Evolutionary conservation across 331 rosid genomes (phyloP), one percentile per base, ranked within the genome.

Genomic region (Phaseolus coccineus): DNA sequence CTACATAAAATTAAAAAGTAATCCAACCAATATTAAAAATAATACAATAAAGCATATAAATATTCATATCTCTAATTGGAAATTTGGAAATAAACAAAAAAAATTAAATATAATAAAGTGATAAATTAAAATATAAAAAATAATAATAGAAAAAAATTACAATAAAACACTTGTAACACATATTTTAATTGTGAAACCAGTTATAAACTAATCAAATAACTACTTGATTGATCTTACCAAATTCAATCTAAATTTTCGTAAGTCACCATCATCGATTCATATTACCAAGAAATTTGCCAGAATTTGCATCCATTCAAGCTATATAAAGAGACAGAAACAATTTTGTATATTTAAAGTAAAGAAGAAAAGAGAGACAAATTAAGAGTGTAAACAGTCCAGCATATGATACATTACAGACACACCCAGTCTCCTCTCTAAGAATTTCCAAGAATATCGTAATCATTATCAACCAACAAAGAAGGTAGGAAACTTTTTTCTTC

Each of bases 401-500:
- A 76, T 73, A 70, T 69, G 31, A 69, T 61, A 63, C 68, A 62
- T 15, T 56, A 74, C 28, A 71, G 46, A 72, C 22, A 65, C 40
- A 73, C 42, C 67, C 56, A 46, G 16, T 11, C 42, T 61, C 48
- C 61, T 58, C 48, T 30, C 35, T 33, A 56, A 64, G 71, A 76
- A 19, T 63, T 50, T 74, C 65, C 74, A 59, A 53, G 65, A 39
- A 47, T 28, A 62, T 22, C 16, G 62, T 82, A 75, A 50, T 44
- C 80, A 30, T 48, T 59, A n/a, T 68, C 82, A 19, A 68, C 83
- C 63, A 56, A 69, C 71, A 76, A 79, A 74, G 79, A 85, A 76
- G 79, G 79, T n/a, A 70, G 80, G 63, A 57, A 77, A 56, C 46
- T 15, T 65, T 15, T 69, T 62, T 77, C n/a, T 48, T 35, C 70